Evolutionary conservation across 2,329 filamentous ascomycete genomes (phyloP), one percentile per base, ranked within the genome.

Genomic region (Eutypa lata): DNA sequence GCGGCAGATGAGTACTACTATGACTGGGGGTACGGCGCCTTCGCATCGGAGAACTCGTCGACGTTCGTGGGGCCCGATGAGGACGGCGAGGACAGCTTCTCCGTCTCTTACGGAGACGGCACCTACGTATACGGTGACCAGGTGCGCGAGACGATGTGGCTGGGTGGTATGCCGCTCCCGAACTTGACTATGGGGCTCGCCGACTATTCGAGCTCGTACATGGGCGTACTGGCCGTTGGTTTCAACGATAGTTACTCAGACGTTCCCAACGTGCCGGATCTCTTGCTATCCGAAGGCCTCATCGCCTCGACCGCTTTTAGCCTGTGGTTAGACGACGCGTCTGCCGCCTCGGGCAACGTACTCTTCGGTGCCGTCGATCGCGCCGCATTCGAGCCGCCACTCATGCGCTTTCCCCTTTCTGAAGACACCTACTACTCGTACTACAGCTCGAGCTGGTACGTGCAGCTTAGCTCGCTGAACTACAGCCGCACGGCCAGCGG

Each of bases 291-390:
- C 10, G 49, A 55, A 3, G 65, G 64, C 19, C 57, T 64, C 31
- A 65, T 67, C 53, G 58, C 60, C 42, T 63, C 58, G 16, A 60
- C 58, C 14, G 63, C 65, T 16, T 70, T 66, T 54, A 68, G 67
- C 53, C 62, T 70, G 53, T 70, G 67, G 66, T 58, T 70, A 14
- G 61, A 70, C 52, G 54, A 62, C 42, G 52, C 58, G 16, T 49
- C 61, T 7, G 67, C 58, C 8, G 49, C 46, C 7, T 62, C 66
- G 1, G 67, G 67, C 10, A 59, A 57, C 19, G 48, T 70, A n/a
- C 57, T 70, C 21, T 63, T 70, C 18, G 67, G 67, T 19, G 67
- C 67, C 44, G 49, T 70, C 53, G 67, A 70, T 57, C 56, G 52
- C 47, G 60, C 65, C 14, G 59, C 61, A 19, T 67, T 60, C 55